phyloP scores from a whole-genome alignment of 805 yeast genomes.

The Candida michaelii region DNA sequence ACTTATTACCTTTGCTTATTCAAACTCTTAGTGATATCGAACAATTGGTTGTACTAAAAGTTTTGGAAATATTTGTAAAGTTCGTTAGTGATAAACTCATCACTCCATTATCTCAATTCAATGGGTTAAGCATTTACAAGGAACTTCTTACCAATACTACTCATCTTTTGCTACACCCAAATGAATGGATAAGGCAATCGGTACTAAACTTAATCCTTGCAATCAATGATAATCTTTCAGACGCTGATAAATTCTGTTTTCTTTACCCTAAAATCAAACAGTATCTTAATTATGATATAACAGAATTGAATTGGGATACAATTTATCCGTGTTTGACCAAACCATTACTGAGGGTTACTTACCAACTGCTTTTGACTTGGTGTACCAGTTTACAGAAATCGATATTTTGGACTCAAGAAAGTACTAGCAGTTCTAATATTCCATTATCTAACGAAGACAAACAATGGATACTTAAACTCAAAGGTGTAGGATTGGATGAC shows the following conservation, averaged over 20 bases:
- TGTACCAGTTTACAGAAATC: constrained; percentile 46
- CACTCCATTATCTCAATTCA: constrained; percentile 36
- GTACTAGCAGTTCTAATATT: constrained; percentile 1
- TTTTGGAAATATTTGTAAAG: constrained; percentile 45
- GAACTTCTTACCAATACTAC: constrained; percentile 37
- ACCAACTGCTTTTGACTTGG: constrained; percentile 13
- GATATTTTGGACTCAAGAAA: constrained; percentile 63
- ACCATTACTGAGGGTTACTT: constrained; percentile 44
- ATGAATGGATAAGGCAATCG: constrained; percentile 77
- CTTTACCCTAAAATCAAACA: constrained; percentile 78
- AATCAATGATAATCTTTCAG: constrained; percentile 58
- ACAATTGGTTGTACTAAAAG: constrained; percentile 73
- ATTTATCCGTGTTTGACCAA: constrained; percentile 65
- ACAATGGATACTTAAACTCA: constrained; percentile 69
- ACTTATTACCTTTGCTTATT: constrained; percentile 76
- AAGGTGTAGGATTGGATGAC: constrained; percentile 70
- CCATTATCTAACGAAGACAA: constrained; percentile 63
- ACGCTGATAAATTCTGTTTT: constrained; percentile 82
- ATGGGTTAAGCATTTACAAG: constrained; percentile 37
- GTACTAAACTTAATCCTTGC: constrained; percentile 61
- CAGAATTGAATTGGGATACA: constrained; percentile 63
- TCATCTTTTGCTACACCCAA: constrained; percentile 77
- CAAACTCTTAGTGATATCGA: constrained; percentile 86
- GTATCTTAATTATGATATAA: constrained; percentile 73
- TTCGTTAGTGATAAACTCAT: constrained; percentile 33